Evolutionary conservation across 768 basidiomycete genomes (phyloP).

Genomic region (Russula earlei): DNA sequence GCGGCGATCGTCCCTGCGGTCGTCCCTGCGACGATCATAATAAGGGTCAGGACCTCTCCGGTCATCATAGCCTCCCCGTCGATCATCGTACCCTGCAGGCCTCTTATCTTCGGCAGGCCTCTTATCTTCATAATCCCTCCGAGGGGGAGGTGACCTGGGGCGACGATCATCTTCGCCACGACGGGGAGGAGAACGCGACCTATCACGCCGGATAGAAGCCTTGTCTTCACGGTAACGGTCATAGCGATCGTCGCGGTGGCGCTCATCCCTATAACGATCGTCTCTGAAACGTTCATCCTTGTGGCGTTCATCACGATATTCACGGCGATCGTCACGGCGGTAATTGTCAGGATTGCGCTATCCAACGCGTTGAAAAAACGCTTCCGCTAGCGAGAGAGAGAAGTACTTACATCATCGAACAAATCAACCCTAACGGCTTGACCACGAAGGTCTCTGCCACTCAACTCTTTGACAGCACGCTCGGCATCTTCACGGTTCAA

Average conservation of each 20-base stretch:
- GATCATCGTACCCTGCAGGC: constrained; percentile 89
- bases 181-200: constrained; percentile 68
- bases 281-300: constrained; percentile 21
- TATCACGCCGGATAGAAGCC: constrained; percentile 54
- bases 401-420: constrained; percentile 47
- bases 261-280: constrained; percentile 53
- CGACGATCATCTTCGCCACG: constrained; percentile 71
- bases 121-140: constrained; percentile 76
- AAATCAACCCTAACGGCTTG: constrained; percentile 62
- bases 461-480: constrained; percentile 80
- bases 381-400: constrained; percentile 7
- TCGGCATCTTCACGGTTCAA: constrained; percentile 84
- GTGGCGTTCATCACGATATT: constrained; percentile 39
- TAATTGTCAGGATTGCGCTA: constrained; percentile 71
- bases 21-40: constrained; percentile 84
- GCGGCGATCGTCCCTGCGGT: constrained; percentile 62
- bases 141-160: constrained; percentile 74
- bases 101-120: constrained; percentile 85
- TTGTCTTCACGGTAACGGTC: constrained; percentile 37
- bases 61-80: constrained; percentile 76
- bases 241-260: constrained; percentile 33
- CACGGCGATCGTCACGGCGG: constrained; percentile 64
- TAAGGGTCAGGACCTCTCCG: constrained; percentile 76
- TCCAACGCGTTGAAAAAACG: background rate
- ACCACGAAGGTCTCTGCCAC: constrained; percentile 82